Conservation (phyloP, 306 rosid species). For the Trifolium fragiferum region DNA sequence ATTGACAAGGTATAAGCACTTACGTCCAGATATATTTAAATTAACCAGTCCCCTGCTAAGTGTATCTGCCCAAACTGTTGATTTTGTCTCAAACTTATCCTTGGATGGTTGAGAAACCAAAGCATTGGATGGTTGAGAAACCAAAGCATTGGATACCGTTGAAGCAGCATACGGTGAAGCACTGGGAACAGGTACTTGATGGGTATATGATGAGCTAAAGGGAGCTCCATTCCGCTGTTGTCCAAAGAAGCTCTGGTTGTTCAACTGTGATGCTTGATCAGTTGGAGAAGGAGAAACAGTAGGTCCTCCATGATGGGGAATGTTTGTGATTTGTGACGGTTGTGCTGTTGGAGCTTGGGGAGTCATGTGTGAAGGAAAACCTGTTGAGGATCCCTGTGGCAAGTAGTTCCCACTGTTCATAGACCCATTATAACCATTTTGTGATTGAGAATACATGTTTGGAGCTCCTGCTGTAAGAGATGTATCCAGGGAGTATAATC, state of each 20-base stretch:
- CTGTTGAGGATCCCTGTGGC: slow-evolving; percentile 55
- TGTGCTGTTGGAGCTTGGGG: slow-evolving; percentile 64
- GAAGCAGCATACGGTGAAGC: slow-evolving; percentile 58
- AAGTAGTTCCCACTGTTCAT: slow-evolving; percentile 57
- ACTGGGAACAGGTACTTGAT: slow-evolving; percentile 46
- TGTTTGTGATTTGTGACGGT: slow-evolving; percentile 54
- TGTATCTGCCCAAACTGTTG: slow-evolving; percentile 98
- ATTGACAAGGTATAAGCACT: slow-evolving; percentile 48
- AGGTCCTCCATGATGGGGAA: slow-evolving; percentile 60
- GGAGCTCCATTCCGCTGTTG: slow-evolving; percentile 54
- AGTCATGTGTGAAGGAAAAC: slow-evolving; percentile 55
- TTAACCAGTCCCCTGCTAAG: slow-evolving; percentile 92
- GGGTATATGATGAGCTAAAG: slow-evolving; percentile 38
- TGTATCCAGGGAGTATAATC: slow-evolving; percentile 59
- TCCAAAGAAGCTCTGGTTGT: slow-evolving; percentile 55
- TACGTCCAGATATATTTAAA: slow-evolving; percentile 95
- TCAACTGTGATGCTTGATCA: slow-evolving; percentile 53
- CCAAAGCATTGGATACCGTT: slow-evolving; percentile 53
- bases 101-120: slow-evolving; percentile 66
- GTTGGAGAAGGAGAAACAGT: slow-evolving; percentile 50
- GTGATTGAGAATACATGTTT: slow-evolving; percentile 58
- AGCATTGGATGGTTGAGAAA: slow-evolving; percentile 59
- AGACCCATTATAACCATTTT: slow-evolving; percentile 62
- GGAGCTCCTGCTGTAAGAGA: slow-evolving; percentile 44
- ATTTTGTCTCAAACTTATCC: slow-evolving; percentile 89